Percentiles rank a stretch among this genome's conserved stretches.
phyloP scores from a whole-genome alignment of 345 rosid species.

The Laguncularia racemosa region DNA sequence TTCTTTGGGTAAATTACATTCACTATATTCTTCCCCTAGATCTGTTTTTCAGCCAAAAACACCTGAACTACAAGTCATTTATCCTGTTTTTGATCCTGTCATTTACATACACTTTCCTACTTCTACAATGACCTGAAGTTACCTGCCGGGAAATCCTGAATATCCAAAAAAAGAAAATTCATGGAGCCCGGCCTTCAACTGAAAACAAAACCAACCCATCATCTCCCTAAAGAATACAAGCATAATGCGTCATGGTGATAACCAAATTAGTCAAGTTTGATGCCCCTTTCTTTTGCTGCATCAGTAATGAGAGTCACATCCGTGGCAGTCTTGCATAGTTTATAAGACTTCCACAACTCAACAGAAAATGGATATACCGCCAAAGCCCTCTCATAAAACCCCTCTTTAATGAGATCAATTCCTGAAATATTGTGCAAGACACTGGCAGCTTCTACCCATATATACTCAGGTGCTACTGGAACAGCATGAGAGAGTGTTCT shows the following conservation, averaged over 20 bases:
- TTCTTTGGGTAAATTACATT: too few species aligned
- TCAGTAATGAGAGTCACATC: constrained; percentile 26
- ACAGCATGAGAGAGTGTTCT: constrained; percentile 51
- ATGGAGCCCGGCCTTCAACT: not conserved
- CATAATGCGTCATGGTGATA: too few species aligned
- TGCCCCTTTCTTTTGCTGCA: constrained; percentile 60
- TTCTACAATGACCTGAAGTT: too few species aligned
- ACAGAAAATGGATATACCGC: constrained; percentile 63
- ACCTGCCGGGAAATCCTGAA: too few species aligned
- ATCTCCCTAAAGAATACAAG: too few species aligned
- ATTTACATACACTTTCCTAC: too few species aligned
- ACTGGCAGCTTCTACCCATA: constrained; percentile 69
- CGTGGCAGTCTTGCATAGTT: constrained; percentile 19
- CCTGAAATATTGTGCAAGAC: constrained; percentile 34
- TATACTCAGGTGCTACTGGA: constrained; percentile 73
- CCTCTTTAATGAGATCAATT: constrained; percentile 29
- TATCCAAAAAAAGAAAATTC: too few species aligned
- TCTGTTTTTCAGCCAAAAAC: too few species aligned
- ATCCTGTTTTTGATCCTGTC: too few species aligned
- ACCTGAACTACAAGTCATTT: too few species aligned
- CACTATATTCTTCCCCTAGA: too few species aligned
- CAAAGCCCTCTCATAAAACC: constrained; percentile 57
- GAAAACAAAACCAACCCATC: not conserved
- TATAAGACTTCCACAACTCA: constrained; percentile 46
- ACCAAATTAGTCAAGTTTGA: constrained; percentile 24